Evolutionary conservation across 495 filamentous ascomycete genomes (phyloP), one percentile per base, ranked within the genome.

Genomic region (Tirmania nivea): DNA sequence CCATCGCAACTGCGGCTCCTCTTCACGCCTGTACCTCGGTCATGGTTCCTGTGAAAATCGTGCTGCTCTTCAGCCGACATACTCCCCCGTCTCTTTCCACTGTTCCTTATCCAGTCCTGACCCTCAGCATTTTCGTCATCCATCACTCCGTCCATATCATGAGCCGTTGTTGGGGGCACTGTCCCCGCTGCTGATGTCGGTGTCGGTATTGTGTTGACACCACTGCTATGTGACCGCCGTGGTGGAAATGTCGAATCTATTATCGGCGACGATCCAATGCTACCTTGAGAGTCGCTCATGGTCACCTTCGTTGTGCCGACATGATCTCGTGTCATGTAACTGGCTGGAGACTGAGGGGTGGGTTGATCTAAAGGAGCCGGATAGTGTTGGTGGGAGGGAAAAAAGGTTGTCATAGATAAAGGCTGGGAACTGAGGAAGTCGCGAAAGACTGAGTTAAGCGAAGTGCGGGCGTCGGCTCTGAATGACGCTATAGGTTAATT

Each of bases 111-210:
- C 48, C 52, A 57, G 17, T 62, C 54, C 35, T 4, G 48, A 49
- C 57, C 35, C n/a, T n/a, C n/a, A n/a, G n/a, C n/a, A 19, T 14
- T 49, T 49, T 62, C 66, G 12, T 57, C 55, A 59, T 68, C 70
- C 36, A 61, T 57, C 59, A 71, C 71, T 20, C 59, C 66, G 45
- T 72, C 67, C 14, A 58, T 59, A 48, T 69, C 66, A 50, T 59
- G 54, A 16, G 54, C 42, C 42, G 60, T 64, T 20, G 62, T 55
- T 48, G 58, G 61, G 25, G 58, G 57, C 19, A 54, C 56, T 11
- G 59, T 58, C 36, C 65, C 65, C 20, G 68, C 56, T 36, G 64
- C 60, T 48, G 65, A 67, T 52, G 67, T 73, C 17, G 71, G 71
- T 1, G 72, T 73, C 25, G 70, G 68, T 17, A 70, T 67, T 17